Conservation (phyloP, 495 filamentous ascomycete genomes). For the Letharia columbiana region DNA sequence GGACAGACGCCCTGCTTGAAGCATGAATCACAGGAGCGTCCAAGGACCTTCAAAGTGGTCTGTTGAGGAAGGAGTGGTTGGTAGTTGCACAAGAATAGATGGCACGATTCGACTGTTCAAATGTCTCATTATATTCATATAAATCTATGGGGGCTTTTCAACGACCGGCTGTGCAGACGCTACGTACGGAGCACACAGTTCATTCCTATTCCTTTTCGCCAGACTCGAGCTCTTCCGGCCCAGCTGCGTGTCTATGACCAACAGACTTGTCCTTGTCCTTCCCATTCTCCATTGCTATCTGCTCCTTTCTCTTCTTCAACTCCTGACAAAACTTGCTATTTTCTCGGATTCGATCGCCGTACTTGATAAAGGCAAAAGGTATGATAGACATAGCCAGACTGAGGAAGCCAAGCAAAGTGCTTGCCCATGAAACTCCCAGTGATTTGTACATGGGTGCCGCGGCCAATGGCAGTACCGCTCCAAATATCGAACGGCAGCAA, state of each 20-base stretch:
- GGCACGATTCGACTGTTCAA: too few relatives aligned
- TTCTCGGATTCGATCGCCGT: slow-evolving; percentile 31
- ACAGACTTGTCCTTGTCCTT: background rate
- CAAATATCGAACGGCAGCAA: slow-evolving; percentile 50
- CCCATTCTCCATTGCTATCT: slow-evolving; percentile 3
- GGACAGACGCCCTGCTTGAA: too few relatives aligned
- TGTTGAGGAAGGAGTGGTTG: too few relatives aligned
- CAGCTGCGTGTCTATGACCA: background rate
- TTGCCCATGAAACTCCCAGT: slow-evolving; percentile 40
- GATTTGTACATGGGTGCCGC: slow-evolving; percentile 36
- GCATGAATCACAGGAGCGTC: too few relatives aligned
- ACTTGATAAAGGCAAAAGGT: slow-evolving; percentile 36
- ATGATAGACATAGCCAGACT: slow-evolving; percentile 34
- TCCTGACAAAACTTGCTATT: slow-evolving; percentile 23
- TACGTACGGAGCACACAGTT: background rate
- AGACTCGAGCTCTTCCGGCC: background rate
- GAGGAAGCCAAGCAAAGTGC: slow-evolving; percentile 41
- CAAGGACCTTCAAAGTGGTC: too few relatives aligned
- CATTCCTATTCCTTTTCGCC: background rate
- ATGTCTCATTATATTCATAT: background rate
- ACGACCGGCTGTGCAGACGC: background rate
- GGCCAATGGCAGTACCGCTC: slow-evolving; percentile 45
- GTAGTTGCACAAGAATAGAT: too few relatives aligned
- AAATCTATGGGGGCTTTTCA: background rate
- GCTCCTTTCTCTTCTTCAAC: slow-evolving; percentile 15